These are phyloP conservation scores for Colletotrichum noveboracense DNA, from an alignment of 2,329 filamentous ascomycete genomes.

Conservation along the genomic window DNA sequence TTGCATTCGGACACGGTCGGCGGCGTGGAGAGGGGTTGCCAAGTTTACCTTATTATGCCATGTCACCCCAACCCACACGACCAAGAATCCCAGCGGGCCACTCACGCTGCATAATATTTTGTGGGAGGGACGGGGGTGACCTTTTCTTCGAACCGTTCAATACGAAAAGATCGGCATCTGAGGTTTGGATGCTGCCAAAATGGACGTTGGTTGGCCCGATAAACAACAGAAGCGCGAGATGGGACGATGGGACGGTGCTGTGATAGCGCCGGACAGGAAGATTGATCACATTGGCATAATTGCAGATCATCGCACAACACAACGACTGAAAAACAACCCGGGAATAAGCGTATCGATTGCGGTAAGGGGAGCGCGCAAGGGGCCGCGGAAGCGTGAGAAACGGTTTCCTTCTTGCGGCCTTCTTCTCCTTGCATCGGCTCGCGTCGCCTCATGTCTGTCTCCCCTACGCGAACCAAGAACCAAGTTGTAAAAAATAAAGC, in stretches of 20 bases:
- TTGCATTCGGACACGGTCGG: background rate
- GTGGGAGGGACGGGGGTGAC: background rate
- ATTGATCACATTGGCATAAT: background rate
- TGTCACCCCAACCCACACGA: background rate
- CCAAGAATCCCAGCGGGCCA: background rate
- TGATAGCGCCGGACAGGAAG: background rate
- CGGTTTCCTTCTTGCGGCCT: background rate
- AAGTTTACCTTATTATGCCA: background rate
- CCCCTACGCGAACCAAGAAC: background rate
- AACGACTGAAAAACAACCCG: background rate
- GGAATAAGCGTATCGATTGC: background rate
- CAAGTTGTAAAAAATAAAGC: background rate
- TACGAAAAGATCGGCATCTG: background rate
- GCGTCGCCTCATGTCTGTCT: background rate
- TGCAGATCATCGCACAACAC: background rate
- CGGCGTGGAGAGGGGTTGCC: background rate
- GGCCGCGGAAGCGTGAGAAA: background rate
- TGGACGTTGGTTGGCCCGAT: background rate
- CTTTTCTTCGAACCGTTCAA: background rate
- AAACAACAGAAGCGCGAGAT: background rate
- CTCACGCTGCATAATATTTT: background rate
- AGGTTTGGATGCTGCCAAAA: accelerated
- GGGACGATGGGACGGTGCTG: background rate
- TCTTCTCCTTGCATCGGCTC: background rate
- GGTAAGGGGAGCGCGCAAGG: background rate